A percentile compares a stretch with the other conserved stretches of the same genome.
Conservation (phyloP, 148 eudicot genomes). For the Rhododendron griersonianum region DNA sequence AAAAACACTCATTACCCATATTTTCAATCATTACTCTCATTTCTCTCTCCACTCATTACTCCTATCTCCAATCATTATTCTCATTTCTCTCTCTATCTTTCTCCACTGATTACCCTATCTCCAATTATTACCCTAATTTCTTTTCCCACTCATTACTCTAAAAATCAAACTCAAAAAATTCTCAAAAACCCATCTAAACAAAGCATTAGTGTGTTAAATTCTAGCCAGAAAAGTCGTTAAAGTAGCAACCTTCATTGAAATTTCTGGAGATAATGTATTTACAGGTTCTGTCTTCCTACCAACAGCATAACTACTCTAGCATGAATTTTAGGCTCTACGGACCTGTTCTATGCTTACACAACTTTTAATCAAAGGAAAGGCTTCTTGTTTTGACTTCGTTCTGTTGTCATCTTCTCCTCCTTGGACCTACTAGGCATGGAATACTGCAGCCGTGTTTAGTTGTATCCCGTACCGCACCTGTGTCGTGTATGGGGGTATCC, state of each 20-base stretch:
- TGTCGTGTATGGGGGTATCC: background rate
- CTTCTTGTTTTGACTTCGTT: background rate
- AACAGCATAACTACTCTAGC: background rate
- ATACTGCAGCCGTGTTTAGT: background rate
- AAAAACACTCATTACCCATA: too few species aligned
- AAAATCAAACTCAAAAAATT: too few species aligned
- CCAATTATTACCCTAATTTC: too few species aligned
- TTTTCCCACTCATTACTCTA: too few species aligned
- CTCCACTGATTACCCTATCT: too few species aligned
- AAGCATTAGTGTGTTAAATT: background rate
- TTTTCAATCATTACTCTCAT: too few species aligned
- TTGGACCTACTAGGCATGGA: background rate
- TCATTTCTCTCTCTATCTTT: too few species aligned
- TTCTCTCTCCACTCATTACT: too few species aligned
- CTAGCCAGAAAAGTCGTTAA: background rate
- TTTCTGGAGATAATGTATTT: background rate
- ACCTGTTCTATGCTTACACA: too few species aligned
- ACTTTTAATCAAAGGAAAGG: background rate
- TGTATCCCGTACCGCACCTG: background rate
- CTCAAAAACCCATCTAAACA: too few species aligned
- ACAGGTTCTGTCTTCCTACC: background rate
- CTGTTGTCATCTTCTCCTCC: background rate
- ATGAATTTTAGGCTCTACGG: background rate
- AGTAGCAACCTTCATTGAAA: background rate
- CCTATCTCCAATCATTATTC: too few species aligned